These are phyloP conservation scores for Choanephora cucurbitarum DNA, from an alignment of 371 early-diverging fungal genomes.

Conservation along the genomic window DNA sequence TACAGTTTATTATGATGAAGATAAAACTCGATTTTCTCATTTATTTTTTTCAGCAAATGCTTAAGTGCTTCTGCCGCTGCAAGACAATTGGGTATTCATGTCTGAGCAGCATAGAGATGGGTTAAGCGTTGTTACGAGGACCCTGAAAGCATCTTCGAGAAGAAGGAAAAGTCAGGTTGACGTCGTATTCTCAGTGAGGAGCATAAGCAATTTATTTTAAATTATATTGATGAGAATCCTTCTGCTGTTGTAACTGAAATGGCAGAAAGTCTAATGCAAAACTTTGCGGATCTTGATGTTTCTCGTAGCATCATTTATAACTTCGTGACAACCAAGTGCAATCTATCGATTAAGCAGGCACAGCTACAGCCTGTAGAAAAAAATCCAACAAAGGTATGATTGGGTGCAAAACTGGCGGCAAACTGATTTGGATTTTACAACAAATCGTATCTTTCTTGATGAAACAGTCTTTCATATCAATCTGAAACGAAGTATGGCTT, in stretches of 20 bases:
- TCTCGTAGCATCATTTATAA: slow-evolving; percentile 23
- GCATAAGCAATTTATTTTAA: slow-evolving; percentile 17
- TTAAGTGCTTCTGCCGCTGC: slow-evolving; percentile 16
- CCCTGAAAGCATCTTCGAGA: slow-evolving; percentile 19
- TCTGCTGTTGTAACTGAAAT: slow-evolving; percentile 22
- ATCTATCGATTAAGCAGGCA: slow-evolving; percentile 24
- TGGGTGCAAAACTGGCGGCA: slow-evolving; percentile 34
- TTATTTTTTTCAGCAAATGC: slow-evolving; percentile 17
- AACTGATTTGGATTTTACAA: slow-evolving; percentile 23
- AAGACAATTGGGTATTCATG: slow-evolving; percentile 14
- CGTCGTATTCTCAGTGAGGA: slow-evolving; percentile 11
- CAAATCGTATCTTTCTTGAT: slow-evolving; percentile 22
- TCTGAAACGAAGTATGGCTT: slow-evolving; percentile 25
- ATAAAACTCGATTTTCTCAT: slow-evolving; percentile 24
- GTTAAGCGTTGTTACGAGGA: slow-evolving; percentile 20
- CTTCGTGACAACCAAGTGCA: slow-evolving; percentile 21
- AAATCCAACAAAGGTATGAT: slow-evolving; percentile 24
- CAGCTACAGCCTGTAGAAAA: slow-evolving; percentile 15
- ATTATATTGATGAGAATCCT: slow-evolving; percentile 22
- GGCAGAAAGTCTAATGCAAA: slow-evolving; percentile 19
- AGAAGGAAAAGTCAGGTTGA: slow-evolving; percentile 14
- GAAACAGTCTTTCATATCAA: slow-evolving; percentile 22
- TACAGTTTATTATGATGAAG: slow-evolving; percentile 25
- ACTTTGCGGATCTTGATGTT: slow-evolving; percentile 21
- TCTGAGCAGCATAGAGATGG: slow-evolving; percentile 16